These are phyloP conservation scores for Diutina sp. DNA, from an alignment of 1,139 yeast species.

Conservation along the genomic window DNA sequence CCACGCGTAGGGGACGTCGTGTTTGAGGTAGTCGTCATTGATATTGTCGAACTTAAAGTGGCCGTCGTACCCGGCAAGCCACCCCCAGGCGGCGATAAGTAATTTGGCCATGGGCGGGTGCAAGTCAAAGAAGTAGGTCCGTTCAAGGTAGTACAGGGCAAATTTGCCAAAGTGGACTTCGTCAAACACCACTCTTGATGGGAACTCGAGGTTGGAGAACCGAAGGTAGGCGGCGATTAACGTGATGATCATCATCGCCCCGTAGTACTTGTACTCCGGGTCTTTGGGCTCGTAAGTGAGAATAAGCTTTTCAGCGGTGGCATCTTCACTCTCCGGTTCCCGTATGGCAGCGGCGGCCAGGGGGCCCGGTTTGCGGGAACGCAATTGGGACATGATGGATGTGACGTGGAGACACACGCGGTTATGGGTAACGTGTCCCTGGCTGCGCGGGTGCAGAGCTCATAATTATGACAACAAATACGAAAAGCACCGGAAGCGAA, in stretches of 20 bases:
- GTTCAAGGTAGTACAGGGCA: conserved; percentile 75
- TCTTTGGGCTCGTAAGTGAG: background rate
- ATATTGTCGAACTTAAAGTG: conserved; percentile 81
- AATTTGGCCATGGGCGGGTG: conserved; percentile 98
- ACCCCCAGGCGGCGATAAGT: conserved; percentile 83
- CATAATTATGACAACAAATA: too few species aligned
- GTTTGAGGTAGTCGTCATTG: conserved; percentile 66
- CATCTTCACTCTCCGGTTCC: background rate
- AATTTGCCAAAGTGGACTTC: conserved; percentile 97
- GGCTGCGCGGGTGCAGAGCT: too few species aligned
- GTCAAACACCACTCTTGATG: conserved; percentile 70
- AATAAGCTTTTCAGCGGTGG: background rate
- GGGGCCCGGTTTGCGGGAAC: background rate
- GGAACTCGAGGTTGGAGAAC: background rate
- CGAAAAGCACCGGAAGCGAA: too few species aligned
- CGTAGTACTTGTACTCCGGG: background rate
- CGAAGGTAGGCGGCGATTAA: background rate
- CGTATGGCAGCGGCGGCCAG: background rate
- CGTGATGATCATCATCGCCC: background rate
- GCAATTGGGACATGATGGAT: background rate
- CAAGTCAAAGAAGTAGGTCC: conserved; percentile 85
- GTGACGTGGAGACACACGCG: background rate
- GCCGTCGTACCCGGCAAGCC: conserved; percentile 82
- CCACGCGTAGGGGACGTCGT: conserved; percentile 83
- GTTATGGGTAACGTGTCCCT: too few species aligned